A percentile compares a stretch with the other conserved stretches of the same genome.
These are phyloP conservation scores for Pneumocystis carinii DNA, from an alignment of 1,139 yeast genomes.

Conservation along the genomic window DNA sequence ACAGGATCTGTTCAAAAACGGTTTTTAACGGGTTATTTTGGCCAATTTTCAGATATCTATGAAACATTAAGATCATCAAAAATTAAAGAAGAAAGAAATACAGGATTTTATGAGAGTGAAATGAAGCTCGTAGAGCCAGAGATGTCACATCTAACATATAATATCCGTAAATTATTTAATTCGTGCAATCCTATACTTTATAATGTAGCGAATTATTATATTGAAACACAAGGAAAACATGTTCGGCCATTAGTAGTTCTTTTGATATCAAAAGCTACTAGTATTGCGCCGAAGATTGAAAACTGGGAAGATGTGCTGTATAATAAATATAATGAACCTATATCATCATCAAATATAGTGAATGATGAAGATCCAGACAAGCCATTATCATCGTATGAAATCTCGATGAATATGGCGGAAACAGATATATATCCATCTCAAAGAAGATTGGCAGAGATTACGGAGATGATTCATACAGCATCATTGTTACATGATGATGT, in stretches of 20 bases:
- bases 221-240: conserved; percentile 91
- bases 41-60: background rate
- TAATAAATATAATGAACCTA: conserved; percentile 24
- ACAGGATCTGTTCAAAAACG: background rate
- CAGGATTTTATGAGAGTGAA: background rate
- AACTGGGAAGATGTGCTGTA: conserved; percentile 15
- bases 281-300: conserved; percentile 39
- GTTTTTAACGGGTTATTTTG: background rate
- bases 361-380: conserved; percentile 69
- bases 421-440: conserved; percentile 78
- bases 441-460: conserved; percentile 87
- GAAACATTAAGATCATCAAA: background rate
- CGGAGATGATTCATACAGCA: conserved; percentile 97
- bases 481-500: conserved; percentile 95
- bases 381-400: conserved; percentile 33
- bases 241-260: conserved; percentile 83
- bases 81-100: background rate
- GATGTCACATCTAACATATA: conserved; percentile 77
- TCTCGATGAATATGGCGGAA: conserved; percentile 23
- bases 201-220: conserved; percentile 80
- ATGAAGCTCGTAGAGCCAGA: conserved; percentile 75
- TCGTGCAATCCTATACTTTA: conserved; percentile 88
- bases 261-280: conserved; percentile 64
- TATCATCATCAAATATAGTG: conserved; percentile 67
- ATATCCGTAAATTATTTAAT: conserved; percentile 74